Conservation (phyloP, 305 asterid genomes). For the Fraxinus sp. region DNA sequence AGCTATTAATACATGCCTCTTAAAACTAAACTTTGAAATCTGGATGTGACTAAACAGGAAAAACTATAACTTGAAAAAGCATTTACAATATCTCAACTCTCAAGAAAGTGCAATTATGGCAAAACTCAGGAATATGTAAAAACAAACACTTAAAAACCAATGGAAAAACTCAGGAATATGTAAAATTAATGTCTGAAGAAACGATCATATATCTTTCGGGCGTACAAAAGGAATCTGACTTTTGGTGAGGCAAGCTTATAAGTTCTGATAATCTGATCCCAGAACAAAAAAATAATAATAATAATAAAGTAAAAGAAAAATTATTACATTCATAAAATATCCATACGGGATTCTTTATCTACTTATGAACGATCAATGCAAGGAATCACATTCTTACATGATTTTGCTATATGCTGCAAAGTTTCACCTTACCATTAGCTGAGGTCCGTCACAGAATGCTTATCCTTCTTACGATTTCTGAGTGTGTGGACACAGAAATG, state of each 20-base stretch:
- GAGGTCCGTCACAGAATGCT: constrained; percentile 17
- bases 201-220: neutral
- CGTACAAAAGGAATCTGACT: neutral
- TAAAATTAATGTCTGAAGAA: neutral
- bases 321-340: neutral
- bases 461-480: neutral
- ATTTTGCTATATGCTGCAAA: neutral
- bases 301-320: neutral
- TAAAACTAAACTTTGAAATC: neutral
- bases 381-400: neutral
- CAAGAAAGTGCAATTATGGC: neutral
- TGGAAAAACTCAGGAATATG: neutral
- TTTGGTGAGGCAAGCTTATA: neutral
- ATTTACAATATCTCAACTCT: neutral
- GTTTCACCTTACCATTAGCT: constrained; percentile 1
- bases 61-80: neutral
- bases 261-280: neutral
- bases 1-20: neutral
- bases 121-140: neutral
- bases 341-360: neutral
- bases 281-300: neutral
- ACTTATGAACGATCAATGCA: neutral
- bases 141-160: too few species aligned
- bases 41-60: neutral
- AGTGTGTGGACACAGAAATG: neutral